These are phyloP conservation scores for Eutreptiella sp. DNA, from an alignment of 208 protist species.

Conservation along the genomic window DNA sequence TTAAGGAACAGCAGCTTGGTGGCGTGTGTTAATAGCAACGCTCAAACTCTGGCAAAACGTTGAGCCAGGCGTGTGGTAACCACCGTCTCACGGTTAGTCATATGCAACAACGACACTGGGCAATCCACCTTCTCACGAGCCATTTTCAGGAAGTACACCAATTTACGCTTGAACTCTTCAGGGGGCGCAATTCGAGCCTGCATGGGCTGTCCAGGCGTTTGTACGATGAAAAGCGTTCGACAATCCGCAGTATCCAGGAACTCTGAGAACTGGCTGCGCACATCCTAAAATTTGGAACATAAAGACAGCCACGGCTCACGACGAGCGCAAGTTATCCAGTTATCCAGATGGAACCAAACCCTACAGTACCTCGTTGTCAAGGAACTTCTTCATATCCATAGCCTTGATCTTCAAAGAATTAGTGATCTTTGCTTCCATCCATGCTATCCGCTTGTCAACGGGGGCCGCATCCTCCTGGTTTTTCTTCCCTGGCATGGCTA, in stretches of 20 bases:
- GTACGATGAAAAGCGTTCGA: slow-evolving; percentile 75
- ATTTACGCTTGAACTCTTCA: slow-evolving; percentile 78
- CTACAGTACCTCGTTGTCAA: slow-evolving; percentile 58
- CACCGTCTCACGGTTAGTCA: no score
- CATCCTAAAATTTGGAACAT: no score
- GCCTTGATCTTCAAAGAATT: slow-evolving; percentile 73
- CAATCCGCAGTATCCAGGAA: slow-evolving; percentile 82
- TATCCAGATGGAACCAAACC: background rate
- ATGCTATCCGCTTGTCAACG: slow-evolving; percentile 77
- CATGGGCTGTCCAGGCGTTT: slow-evolving; percentile 58
- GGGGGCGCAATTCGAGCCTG: slow-evolving; percentile 72
- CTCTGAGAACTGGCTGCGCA: slow-evolving; percentile 72
- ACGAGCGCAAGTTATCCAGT: no score
- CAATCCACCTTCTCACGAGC: slow-evolving; percentile 82
- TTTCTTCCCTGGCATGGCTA: no score
- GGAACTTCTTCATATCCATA: slow-evolving; percentile 74
- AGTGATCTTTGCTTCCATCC: slow-evolving; percentile 78
- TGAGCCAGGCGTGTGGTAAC: no score
- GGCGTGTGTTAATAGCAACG: no score
- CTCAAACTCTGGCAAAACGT: no score
- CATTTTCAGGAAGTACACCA: slow-evolving; percentile 78
- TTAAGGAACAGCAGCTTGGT: no score
- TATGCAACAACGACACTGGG: no score
- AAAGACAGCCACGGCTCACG: no score
- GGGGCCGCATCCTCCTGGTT: slow-evolving; percentile 79